Evolutionary conservation across 495 filamentous ascomycete species (phyloP), one percentile per base, ranked within the genome.

Genomic region (Penicillium macrosclerotiorum): DNA sequence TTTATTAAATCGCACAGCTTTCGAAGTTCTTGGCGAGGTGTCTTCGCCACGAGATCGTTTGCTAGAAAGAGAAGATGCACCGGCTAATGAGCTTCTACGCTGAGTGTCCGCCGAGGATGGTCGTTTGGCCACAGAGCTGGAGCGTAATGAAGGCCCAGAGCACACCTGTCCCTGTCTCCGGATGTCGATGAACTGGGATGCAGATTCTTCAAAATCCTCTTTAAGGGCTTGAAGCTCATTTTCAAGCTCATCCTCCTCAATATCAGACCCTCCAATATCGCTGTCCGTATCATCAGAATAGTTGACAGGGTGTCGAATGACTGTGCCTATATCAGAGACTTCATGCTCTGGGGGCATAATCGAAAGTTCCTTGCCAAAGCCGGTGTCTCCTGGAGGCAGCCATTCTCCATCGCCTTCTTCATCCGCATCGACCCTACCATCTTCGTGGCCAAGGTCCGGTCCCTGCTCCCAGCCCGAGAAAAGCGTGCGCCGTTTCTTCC

Each of bases 401-500:
- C 69, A 73, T n/a, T 69, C 69, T 3, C 59, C 54, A 48, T 71
- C 69, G 4, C 63, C 62, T 33, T 64, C 62, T 16, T 67, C 62
- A 17, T 39, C 12, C 4, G 22, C 8, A 8, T 40, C 33, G 6
- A 8, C 16, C 8, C 46, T 42, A 7, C 29, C 40, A 34, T 37
- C 22, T 18, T 24, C 42, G 14, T 38, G 27, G 4, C 24, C 19
- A 18, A 40, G 63, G 5, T 34, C 49, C 13, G 44, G 42, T n/a
- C 49, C 54, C 34, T 52, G 55, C 5, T 63, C 55, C 64, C 64
- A 73, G 17, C 54, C 51, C 3, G 63, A 62, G 30, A 67, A 50
- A 11, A 57, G 68, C 23, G 87, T 72, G 33, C 83, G 75, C 29
- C 70, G 67, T 42, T 85, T 81, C 64, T 95, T 95, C 41, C 82